Evolutionary conservation across 2,329 filamentous ascomycete species (phyloP), one percentile per base, ranked within the genome.

Genomic region (Tolypocladium tropicale): DNA sequence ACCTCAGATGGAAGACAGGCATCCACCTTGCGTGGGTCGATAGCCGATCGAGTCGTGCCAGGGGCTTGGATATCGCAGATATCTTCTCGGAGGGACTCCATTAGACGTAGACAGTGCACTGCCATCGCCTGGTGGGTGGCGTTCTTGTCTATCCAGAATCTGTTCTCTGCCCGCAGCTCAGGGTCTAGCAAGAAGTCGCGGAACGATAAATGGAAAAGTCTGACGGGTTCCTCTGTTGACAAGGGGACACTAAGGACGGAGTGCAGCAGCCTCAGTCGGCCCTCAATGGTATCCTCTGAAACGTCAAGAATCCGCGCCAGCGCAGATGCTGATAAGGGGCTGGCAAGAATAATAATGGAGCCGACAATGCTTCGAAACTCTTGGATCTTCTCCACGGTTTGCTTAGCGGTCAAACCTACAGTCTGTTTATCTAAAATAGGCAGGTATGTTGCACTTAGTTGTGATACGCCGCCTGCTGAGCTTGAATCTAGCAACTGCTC

Each of bases 101-200:
- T 66, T 1, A 74, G 57, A 39, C 67, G 41, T 23, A 77, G 55
- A 58, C 74, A 77, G n/a, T 61, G 32, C 18, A 39, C 55, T 0
- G 70, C 68, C 1, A 75, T 56, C 3, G 54, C 58, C 32, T 62
- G 28, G 56, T 77, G 65, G 25, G 65, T 60, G 21, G 60, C 18
- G 52, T 57, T 60, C 57, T 73, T 68, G 25, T 76, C 61, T 43
- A 43, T 14, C 21, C 21, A 43, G 21, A 43, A 43, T 14, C 12
- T 3, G 10, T 43, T 23, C n/a, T 11, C 10, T 43, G 9, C 34
- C 14, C 14, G 34, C 14, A 16, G 12, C 34, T 23, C 10, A 6
- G 39, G 21, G 21, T 43, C 39, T 10, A 43, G 21, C 10, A 43
- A n/a, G 39, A 43, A 43, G 39, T 43, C 39, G 9, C 39, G 39